phyloP scores from a whole-genome alignment of 768 basidiomycete genomes.

The Leccinum uliginosum region DNA sequence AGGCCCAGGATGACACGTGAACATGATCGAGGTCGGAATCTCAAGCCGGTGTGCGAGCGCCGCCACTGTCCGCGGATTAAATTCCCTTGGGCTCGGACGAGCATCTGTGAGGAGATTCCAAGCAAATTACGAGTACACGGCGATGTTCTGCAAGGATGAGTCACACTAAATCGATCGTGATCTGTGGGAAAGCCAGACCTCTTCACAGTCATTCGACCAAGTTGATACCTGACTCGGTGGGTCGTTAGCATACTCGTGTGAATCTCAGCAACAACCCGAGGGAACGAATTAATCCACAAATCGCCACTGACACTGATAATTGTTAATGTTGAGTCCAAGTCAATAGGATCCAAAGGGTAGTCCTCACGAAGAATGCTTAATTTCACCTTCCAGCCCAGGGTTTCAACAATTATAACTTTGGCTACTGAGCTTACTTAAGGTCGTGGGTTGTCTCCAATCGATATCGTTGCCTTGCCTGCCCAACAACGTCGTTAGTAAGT shows the following conservation, averaged over 20 bases:
- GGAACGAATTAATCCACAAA: conserved; percentile 49
- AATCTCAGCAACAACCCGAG: conserved; percentile 24
- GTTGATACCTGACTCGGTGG: conserved; percentile 48
- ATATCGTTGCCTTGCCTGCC: conserved; percentile 32
- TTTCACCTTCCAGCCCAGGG: conserved; percentile 38
- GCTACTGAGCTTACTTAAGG: conserved; percentile 34
- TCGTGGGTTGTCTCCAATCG: conserved; percentile 22
- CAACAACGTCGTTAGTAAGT: background rate
- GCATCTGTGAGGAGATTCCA: conserved; percentile 31
- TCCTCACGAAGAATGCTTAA: conserved; percentile 41
- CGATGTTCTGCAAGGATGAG: no score
- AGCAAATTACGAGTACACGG: background rate
- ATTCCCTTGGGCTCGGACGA: conserved; percentile 33
- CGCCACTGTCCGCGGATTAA: conserved; percentile 41
- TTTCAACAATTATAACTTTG: conserved; percentile 35
- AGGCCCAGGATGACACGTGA: conserved; percentile 56
- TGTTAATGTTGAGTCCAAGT: conserved; percentile 4
- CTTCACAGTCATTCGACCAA: conserved; percentile 63
- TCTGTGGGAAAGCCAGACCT: conserved; percentile 37
- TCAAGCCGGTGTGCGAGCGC: conserved; percentile 46
- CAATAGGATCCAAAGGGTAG: conserved; percentile 32
- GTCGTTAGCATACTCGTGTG: conserved; percentile 53
- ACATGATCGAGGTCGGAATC: conserved; percentile 57
- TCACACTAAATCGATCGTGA: no score
- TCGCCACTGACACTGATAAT: conserved; percentile 52